Evolutionary conservation across 371 early-diverging fungal genomes (phyloP).

Genomic region (Zopfochytrium polystomum): DNA sequence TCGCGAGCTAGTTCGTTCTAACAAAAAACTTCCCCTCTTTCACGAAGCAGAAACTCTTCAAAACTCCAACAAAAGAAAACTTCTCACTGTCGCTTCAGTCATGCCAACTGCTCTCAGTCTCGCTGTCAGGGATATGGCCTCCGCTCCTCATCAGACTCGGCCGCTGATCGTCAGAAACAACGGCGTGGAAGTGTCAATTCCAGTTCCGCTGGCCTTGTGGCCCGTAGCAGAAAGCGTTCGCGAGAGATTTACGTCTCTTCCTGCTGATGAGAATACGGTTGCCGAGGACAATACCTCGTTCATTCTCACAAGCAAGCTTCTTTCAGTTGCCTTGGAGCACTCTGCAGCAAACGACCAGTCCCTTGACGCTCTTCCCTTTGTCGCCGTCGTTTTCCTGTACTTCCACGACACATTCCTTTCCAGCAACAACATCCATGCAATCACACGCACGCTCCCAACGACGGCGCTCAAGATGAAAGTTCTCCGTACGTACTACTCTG

Average conservation of each 20-base stretch:
- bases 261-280: constrained; percentile 30
- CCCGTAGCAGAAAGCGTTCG: constrained; percentile 83
- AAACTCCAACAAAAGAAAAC: background rate
- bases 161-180: constrained; percentile 80
- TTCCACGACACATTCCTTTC: constrained; percentile 71
- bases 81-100: background rate
- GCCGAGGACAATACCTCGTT: constrained; percentile 60
- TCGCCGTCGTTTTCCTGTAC: constrained; percentile 73
- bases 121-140: background rate
- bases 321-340: constrained; percentile 1
- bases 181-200: constrained; percentile 75
- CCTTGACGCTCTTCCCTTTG: constrained; percentile 54
- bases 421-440: constrained; percentile 83
- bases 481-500: constrained; percentile 77
- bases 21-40: too few relatives aligned
- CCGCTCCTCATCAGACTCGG: constrained; percentile 37
- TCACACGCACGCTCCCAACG: constrained; percentile 59
- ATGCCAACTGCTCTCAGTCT: background rate
- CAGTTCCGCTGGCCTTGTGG: constrained; percentile 83
- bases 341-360: constrained; percentile 7
- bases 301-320: constrained; percentile 63
- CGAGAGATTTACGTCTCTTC: constrained; percentile 62
- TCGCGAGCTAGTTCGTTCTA: too few relatives aligned
- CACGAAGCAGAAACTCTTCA: too few relatives aligned
- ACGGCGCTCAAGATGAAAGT: constrained; percentile 53